phyloP scores from a whole-genome alignment of 192 early-diverging fungal species.

The Spizellomyces sp. region DNA sequence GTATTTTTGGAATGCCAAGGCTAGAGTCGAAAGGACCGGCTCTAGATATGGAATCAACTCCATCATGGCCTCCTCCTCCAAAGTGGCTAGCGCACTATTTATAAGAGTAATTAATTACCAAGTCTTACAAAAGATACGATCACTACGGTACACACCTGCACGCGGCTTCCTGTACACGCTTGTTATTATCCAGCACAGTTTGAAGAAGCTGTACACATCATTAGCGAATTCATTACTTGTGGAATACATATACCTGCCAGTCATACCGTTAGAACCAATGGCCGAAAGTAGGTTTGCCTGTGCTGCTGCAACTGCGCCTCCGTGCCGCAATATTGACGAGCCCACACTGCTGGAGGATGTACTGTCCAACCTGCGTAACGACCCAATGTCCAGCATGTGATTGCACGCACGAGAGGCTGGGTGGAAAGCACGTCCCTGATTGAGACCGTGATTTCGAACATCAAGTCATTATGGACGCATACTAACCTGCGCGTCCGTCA shows the following conservation, averaged over 20 bases:
- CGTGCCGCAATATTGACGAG: slow-evolving; percentile 49
- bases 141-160: slow-evolving; percentile 41
- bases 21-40: slow-evolving; percentile 82
- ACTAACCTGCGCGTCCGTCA: slow-evolving; percentile 83
- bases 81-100: slow-evolving; percentile 83
- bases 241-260: too few species aligned
- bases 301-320: slow-evolving; percentile 46
- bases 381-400: slow-evolving; percentile 98
- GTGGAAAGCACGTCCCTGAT: too few species aligned
- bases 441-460: too few species aligned
- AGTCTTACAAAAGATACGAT: too few species aligned
- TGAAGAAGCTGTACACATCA: slow-evolving; percentile 36
- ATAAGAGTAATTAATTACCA: too few species aligned
- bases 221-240: too few species aligned
- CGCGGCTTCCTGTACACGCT: slow-evolving; percentile 96
- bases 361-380: slow-evolving; percentile 86
- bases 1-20: slow-evolving; percentile 84
- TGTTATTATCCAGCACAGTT: slow-evolving; percentile 92
- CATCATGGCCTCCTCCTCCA: slow-evolving; percentile 89
- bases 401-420: slow-evolving; percentile 60
- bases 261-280: slow-evolving; percentile 56
- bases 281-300: slow-evolving; percentile 76
- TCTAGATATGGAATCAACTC: slow-evolving; percentile 86
- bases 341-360: slow-evolving; percentile 35
- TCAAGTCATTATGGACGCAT: slow-evolving; percentile 40